Evolutionary conservation across 2,329 filamentous ascomycete genomes (phyloP).

Genomic region (Colletotrichum sp.): DNA sequence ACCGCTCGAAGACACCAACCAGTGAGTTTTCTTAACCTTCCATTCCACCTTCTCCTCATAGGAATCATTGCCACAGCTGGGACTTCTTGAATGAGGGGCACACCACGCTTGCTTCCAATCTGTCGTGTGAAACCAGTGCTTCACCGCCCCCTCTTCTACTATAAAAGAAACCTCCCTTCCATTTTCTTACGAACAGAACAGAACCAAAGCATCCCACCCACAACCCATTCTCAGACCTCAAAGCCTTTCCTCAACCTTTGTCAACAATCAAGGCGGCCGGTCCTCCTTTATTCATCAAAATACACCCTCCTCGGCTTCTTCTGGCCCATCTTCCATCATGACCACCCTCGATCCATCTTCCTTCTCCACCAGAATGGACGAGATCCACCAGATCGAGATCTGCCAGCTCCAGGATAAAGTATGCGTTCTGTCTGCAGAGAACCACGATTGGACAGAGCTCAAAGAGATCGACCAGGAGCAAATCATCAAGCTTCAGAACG

Average conservation of each 20-base stretch:
- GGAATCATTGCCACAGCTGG: fast-evolving
- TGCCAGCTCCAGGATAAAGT: background rate
- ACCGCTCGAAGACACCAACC: background rate
- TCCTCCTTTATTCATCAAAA: fast-evolving
- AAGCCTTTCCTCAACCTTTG: background rate
- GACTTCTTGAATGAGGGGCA: background rate
- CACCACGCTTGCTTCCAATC: fast-evolving
- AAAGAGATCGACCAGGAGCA: background rate
- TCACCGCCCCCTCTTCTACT: background rate
- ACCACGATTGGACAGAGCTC: background rate
- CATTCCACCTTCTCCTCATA: fast-evolving
- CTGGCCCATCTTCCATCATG: background rate
- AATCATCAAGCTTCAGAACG: background rate
- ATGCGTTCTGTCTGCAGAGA: background rate
- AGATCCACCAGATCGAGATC: background rate
- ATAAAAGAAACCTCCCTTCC: background rate
- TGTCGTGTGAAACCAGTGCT: background rate
- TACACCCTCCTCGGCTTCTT: background rate
- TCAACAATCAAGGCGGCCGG: background rate
- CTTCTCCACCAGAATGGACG: fast-evolving
- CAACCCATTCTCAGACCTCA: fast-evolving
- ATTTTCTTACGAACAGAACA: background rate
- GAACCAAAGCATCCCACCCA: background rate
- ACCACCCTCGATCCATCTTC: fast-evolving
- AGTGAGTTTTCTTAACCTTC: background rate